Evolutionary conservation across 2,329 filamentous ascomycete genomes (phyloP).

Genomic region (Hortaea werneckii): DNA sequence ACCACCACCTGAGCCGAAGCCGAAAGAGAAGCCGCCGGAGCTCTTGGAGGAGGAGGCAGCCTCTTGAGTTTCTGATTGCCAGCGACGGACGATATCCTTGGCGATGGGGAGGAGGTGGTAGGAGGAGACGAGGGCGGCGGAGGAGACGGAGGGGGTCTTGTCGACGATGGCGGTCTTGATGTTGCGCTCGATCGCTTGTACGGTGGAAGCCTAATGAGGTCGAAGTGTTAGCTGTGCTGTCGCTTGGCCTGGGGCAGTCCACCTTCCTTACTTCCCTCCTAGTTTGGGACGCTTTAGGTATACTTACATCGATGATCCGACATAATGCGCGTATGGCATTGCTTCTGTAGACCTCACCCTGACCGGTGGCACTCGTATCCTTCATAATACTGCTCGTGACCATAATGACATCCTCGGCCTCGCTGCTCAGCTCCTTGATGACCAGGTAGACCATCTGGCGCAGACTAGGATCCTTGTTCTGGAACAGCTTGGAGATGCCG

Average conservation of each 20-base stretch:
- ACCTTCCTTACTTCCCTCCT: neutral
- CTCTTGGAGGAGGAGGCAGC: slow-evolving; percentile 85
- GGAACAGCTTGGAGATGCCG: slow-evolving; percentile 97
- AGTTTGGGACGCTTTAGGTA: neutral
- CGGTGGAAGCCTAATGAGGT: slow-evolving; percentile 66
- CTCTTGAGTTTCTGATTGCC: slow-evolving; percentile 98
- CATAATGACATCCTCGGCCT: slow-evolving; percentile 98
- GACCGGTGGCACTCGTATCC: slow-evolving; percentile 89
- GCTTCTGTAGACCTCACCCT: slow-evolving; percentile 84
- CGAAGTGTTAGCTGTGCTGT: neutral
- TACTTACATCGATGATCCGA: slow-evolving; percentile 83
- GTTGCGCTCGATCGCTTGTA: slow-evolving; percentile 93
- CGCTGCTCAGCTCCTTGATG: slow-evolving; percentile 92
- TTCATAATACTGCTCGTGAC: slow-evolving; percentile 99
- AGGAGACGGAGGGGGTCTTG: slow-evolving; percentile 95
- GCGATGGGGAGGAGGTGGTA: slow-evolving; percentile 97
- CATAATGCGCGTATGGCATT: slow-evolving; percentile 94
- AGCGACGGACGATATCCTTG: slow-evolving; percentile 87
- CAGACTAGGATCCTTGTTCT: slow-evolving; percentile 96
- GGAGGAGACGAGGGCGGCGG: slow-evolving; percentile 88
- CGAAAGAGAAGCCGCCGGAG: slow-evolving; percentile 78
- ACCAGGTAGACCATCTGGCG: slow-evolving; percentile 98
- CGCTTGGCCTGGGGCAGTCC: too few species aligned
- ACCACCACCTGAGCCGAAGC: slow-evolving; percentile 70
- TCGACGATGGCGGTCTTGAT: slow-evolving; percentile 99